Conservation (phyloP, 106 monocot species). For the Amphibolis antarctica region DNA sequence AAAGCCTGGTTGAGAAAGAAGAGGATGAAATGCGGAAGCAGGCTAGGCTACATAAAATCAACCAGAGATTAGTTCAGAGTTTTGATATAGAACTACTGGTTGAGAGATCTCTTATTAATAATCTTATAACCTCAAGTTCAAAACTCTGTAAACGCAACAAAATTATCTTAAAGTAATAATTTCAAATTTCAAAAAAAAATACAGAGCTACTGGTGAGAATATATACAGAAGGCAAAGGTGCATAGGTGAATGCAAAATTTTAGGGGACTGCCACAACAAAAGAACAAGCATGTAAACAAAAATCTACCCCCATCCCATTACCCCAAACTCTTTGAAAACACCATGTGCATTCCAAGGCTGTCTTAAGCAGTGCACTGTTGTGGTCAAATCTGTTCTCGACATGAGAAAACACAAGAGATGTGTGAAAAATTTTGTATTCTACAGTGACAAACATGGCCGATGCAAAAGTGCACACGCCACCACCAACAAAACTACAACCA, state of each 20-base stretch:
- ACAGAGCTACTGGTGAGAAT: background rate
- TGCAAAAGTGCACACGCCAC: background rate
- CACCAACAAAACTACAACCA: background rate
- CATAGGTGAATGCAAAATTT: background rate
- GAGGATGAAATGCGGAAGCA: too few species aligned
- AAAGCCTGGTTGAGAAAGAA: too few species aligned
- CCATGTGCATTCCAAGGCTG: constrained; percentile 7
- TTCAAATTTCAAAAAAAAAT: background rate
- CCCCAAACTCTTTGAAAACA: background rate
- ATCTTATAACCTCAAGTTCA: too few species aligned
- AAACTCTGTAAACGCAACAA: too few species aligned
- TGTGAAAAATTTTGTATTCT: background rate
- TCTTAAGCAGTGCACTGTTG: constrained; percentile 4
- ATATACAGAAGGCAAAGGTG: background rate
- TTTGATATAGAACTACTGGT: background rate
- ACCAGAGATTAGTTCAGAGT: too few species aligned
- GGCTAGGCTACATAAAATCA: too few species aligned
- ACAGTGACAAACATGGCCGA: background rate
- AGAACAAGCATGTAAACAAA: background rate
- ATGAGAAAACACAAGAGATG: background rate
- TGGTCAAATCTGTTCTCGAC: constrained; percentile 8
- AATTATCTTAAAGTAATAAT: background rate
- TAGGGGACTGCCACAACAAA: background rate
- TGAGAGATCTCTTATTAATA: background rate
- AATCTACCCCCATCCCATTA: background rate